These are phyloP conservation scores for Bifiguratus adelaidae DNA, from an alignment of 192 early-diverging fungal genomes.

Conservation along the genomic window DNA sequence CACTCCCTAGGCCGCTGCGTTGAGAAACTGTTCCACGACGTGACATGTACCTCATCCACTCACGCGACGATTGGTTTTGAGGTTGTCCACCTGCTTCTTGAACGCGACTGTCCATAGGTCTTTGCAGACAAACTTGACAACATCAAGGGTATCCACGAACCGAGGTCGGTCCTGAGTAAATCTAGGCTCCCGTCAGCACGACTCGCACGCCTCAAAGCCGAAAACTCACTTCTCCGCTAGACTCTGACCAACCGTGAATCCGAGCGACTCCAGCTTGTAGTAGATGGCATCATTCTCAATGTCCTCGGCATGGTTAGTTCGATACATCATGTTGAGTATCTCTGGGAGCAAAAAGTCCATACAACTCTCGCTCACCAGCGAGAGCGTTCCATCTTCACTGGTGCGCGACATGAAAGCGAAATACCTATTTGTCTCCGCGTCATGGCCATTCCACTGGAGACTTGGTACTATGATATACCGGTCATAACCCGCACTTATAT, in stretches of 20 bases:
- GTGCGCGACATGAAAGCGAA: too few relatives aligned
- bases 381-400: too few relatives aligned
- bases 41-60: neutral
- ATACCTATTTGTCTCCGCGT: too few relatives aligned
- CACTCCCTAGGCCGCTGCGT: constrained; percentile 73
- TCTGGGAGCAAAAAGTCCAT: constrained; percentile 69
- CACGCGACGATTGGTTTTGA: constrained; percentile 97
- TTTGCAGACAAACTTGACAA: constrained; percentile 99
- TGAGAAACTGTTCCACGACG: neutral
- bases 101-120: constrained; percentile 94
- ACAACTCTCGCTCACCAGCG: constrained; percentile 54
- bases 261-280: constrained; percentile 84
- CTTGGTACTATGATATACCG: constrained; percentile 88
- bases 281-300: constrained; percentile 80
- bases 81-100: constrained; percentile 96
- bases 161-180: constrained; percentile 79
- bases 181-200: constrained; percentile 20
- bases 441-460: constrained; percentile 60
- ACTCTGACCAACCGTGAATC: constrained; percentile 81
- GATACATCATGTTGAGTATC: constrained; percentile 59
- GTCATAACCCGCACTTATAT: constrained; percentile 78
- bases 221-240: constrained; percentile 68
- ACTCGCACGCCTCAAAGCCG: neutral
- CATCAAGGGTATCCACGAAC: constrained; percentile 88
- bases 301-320: constrained; percentile 41